Evolutionary conservation across 1,284 basidiomycete species (phyloP), one percentile per base, ranked within the genome.

Genomic region (Leccinum fallax): DNA sequence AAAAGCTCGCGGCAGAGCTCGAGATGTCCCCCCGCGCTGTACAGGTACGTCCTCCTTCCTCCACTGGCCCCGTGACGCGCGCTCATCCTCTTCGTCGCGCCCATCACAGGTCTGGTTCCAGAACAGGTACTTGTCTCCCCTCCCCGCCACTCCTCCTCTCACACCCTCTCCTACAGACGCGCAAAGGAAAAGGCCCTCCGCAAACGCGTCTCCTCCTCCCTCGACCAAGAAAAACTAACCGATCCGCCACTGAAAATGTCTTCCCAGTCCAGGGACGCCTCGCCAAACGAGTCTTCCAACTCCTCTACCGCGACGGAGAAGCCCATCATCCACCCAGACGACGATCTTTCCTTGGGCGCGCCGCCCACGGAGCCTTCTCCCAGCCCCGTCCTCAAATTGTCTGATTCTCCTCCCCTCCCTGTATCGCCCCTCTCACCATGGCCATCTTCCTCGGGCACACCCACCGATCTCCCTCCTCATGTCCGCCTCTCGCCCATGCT

Each of bases 11-110:
- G 0, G 79, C 82, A 8, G 83, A 94, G 77, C 85, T 97, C 55
- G 89, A 89, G 65, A 98, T 98, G 94, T 93, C 92, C 21, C 87
- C 94, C 26, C 82, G 95, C 63, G 94, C 94, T 51, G 93, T 98
- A 2, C 95, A 98, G 84, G 95, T 96, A 65, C 70, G 87, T 77
- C 59, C 48, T 56, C 67, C 43, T 40, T 51, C 57, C 55, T 46
- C 43, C 59, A 64, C 40, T 55, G 61, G 9, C 28, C 59, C 60
- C 55, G 40, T 49, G 57, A 62, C 66, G 67, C 67, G 61, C 64
- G 32, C 63, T 70, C 62, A 71, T 61, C 61, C 58, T 58, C 59
- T 58, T 63, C 58, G 60, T 66, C 60, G 64, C 66, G 60, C 61
- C 57, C 57, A 11, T 34, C 21, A 5, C 69, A 92, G 89, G 90